Conservation (phyloP, 1,284 basidiomycete genomes). For the Ceratobasidium sp. region DNA sequence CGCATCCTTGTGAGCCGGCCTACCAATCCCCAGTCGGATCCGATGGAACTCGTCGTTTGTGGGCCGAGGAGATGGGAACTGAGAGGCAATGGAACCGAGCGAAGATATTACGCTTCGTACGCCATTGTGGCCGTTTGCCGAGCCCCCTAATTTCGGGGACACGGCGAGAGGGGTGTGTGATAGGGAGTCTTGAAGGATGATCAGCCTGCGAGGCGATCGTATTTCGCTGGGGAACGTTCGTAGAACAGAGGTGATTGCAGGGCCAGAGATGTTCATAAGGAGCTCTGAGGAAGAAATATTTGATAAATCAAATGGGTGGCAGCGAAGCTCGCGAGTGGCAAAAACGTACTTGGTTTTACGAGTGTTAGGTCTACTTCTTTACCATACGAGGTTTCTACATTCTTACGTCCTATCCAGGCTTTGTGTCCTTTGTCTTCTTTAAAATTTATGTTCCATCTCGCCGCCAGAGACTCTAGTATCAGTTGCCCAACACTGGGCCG, state of each 20-base stretch:
- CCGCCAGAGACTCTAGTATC: conserved; percentile 68
- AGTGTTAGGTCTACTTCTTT: conserved; percentile 59
- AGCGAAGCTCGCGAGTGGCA: conserved; percentile 28
- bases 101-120: conserved; percentile 72
- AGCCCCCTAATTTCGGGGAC: conserved; percentile 69
- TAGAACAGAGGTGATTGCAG: conserved; percentile 58
- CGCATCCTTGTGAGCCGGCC: conserved; percentile 51
- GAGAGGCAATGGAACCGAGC: conserved; percentile 55
- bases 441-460: conserved; percentile 61
- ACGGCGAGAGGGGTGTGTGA: conserved; percentile 63
- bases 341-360: conserved; percentile 68
- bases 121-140: conserved; percentile 79
- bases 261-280: conserved; percentile 79
- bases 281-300: conserved; percentile 55
- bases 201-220: conserved; percentile 55
- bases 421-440: conserved; percentile 50
- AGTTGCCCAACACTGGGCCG: conserved; percentile 75
- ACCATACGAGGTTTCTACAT: conserved; percentile 56
- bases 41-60: conserved; percentile 61
- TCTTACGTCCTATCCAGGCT: conserved; percentile 41
- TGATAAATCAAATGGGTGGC: conserved; percentile 30
- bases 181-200: conserved; percentile 75
- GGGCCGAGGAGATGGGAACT: conserved; percentile 22
- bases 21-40: conserved; percentile 73
- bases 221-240: conserved; percentile 11